Evolutionary conservation across 1,139 yeast species (phyloP), one percentile per base, ranked within the genome.

Genomic region (Yamadazyma dendronema): DNA sequence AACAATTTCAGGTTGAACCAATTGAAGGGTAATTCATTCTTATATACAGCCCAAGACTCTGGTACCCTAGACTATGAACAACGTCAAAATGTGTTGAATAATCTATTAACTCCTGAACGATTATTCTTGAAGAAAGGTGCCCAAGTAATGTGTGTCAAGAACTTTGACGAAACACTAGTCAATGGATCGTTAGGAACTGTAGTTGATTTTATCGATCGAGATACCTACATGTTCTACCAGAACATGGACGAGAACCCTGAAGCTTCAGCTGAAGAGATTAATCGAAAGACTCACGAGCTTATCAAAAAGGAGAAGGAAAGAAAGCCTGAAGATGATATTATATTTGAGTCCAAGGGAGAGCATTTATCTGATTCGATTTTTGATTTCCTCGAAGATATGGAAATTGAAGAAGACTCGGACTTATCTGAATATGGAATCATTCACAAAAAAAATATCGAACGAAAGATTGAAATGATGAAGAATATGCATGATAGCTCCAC

Each of bases 111-210:
- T 3, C 90, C 88, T 1, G 65, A 70, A 30, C 62, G 62, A 23
- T 59, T 92, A 16, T 67, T 67, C 10, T 65, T 92, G 48, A 90
- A 89, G 52, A 72, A 74, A 34, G 90, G 90, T 28, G 92, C 97
- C 0, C 98, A 92, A 61, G 98, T 92, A 0, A 94, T 92, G 98
- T 82, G 94, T 72, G 77, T 92, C 42, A 92, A 92, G 58, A 94
- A 92, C 56, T 73, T 86, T 40, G 97, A 90, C 57, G 88, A 81
- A 17, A 78, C 84, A 0, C 68, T 92, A 32, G 98, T 94, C 4
- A 92, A 92, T 60, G 99, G 99, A 0, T 82, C 96, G 0, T 64
- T 92, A 32, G 99, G 99, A 0, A 83, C 75, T 43, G 90, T 92
- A 2, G 51, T 71, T 21, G 73, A 59, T 12, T 72, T 72, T 40